A percentile compares a stretch with the other conserved stretches of the same genome.
phyloP scores from a whole-genome alignment of 257 asterid genomes.

The Hygrophila difformis region DNA sequence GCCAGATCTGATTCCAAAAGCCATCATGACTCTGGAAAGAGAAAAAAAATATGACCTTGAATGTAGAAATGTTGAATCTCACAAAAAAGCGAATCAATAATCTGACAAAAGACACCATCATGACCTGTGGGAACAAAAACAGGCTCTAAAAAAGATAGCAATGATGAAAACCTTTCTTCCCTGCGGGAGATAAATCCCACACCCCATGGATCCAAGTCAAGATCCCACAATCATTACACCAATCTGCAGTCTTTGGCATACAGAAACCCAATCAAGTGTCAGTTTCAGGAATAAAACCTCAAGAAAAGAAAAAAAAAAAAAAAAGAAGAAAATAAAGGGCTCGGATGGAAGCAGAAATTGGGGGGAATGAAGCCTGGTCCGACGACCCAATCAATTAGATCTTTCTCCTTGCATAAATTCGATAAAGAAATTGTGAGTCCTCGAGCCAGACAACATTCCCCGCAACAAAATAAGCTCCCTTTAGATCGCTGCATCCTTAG shows the following conservation, averaged over 20 bases:
- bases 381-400: conserved; percentile 30
- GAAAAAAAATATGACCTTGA: background rate
- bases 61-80: too few relatives aligned
- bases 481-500: too few relatives aligned
- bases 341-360: too few relatives aligned
- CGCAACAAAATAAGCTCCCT: conserved; percentile 31
- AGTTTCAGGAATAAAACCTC: background rate
- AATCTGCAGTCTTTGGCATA: conserved; percentile 22
- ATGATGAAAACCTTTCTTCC: conserved; percentile 23
- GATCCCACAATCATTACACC: conserved; percentile 44
- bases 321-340: too few relatives aligned
- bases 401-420: background rate
- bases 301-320: background rate
- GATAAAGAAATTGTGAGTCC: conserved; percentile 17
- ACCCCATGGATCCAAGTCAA: conserved; percentile 35
- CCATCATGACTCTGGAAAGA: background rate
- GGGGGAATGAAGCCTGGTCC: conserved; percentile 31
- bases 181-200: background rate
- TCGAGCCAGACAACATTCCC: conserved; percentile 63
- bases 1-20: conserved; percentile 13
- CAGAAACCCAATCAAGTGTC: too few relatives aligned
- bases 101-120: conserved; percentile 30
- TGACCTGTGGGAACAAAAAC: conserved; percentile 17
- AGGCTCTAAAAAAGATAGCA: conserved; percentile 18
- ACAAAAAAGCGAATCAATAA: background rate